Base-by-base conservation (phyloP, 352 stramenopile species). In the Globisporangium perplexum region DNA sequence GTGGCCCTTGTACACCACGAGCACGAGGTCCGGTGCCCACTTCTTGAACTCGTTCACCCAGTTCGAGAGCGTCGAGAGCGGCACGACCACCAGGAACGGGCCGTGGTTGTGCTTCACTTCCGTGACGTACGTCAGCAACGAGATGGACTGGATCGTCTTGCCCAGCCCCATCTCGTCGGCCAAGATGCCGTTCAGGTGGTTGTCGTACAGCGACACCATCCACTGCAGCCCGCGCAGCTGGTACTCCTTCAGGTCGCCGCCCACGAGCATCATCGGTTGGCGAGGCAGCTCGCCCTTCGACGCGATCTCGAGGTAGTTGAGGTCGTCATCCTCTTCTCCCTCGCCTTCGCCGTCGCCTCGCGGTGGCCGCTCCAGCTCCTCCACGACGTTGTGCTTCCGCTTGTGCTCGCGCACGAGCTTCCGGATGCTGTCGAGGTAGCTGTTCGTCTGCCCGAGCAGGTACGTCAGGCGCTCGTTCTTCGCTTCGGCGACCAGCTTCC, bases 161-260 rank as follows among this genome's bases (percentile, higher is more conserved):
- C 84, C 84, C 7, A 95, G 66, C 49, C 93, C 90, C 94, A 98
- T 98, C 66, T 98, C 96, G 77, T 99, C 97, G 0, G 97, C 97
- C 38, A 99, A 68, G 60, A 99, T 99, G 28, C 97, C 97, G 72
- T 99, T 99, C 46, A 99, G 70, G 46, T 97, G 94, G 62, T 98
- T 98, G 62, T 99, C 87, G 49, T 98, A 97, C 28, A 99, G 77
- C 33, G 96, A 95, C 43, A 99, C 97, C 95, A 99, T 98, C 97
- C 97, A 99, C 71, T 99, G 98, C 43, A 99, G 70, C 20, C 96
- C 96, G 53, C 98, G 95, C 88, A 99, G 55, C 72, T 99, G 97
- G 65, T 99, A 99, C 49, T 97, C 84, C 55, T 98, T 98, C 53
- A 99, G 65, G 47, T 92, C 86, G 6, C 96, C 96, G 63, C 95